Conservation (phyloP, 2,329 filamentous ascomycete genomes). For the Massarina eburnea region DNA sequence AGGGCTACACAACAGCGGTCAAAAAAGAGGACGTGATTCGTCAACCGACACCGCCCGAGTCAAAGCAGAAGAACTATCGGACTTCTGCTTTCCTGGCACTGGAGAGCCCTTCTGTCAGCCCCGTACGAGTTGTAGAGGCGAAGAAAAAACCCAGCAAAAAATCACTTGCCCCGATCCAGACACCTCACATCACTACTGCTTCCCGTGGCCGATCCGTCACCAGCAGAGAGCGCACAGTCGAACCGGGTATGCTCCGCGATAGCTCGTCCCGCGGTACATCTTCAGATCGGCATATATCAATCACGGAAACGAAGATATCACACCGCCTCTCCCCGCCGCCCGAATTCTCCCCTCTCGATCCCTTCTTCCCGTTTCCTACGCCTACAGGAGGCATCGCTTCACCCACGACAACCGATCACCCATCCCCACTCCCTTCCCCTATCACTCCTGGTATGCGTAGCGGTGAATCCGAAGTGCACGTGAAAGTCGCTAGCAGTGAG, state of each 20-base stretch:
- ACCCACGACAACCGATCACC: constrained; percentile 32
- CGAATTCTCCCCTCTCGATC: constrained; percentile 35
- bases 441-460: constrained; percentile 35
- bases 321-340: constrained; percentile 26
- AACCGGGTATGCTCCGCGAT: constrained; percentile 27
- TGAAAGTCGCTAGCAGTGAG: constrained; percentile 42
- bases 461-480: constrained; percentile 29
- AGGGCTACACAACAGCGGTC: constrained; percentile 40
- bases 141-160: constrained; percentile 18
- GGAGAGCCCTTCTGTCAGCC: constrained; percentile 25
- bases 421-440: constrained; percentile 38
- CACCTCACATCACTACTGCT: constrained; percentile 21
- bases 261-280: constrained; percentile 31
- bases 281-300: constrained; percentile 13
- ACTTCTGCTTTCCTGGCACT: constrained; percentile 29
- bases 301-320: constrained; percentile 17
- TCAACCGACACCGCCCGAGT: constrained; percentile 15
- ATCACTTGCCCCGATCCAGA: constrained; percentile 18
- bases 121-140: constrained; percentile 20
- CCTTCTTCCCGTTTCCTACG: constrained; percentile 29
- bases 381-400: constrained; percentile 29
- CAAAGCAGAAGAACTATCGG: constrained; percentile 13
- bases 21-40: constrained; percentile 32
- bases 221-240: constrained; percentile 15
- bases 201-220: constrained; percentile 27